A percentile compares a stretch with the other conserved stretches of the same genome.
Evolutionary conservation across 1,139 yeast genomes (phyloP).

Genomic region (Ogataea hybrid): DNA sequence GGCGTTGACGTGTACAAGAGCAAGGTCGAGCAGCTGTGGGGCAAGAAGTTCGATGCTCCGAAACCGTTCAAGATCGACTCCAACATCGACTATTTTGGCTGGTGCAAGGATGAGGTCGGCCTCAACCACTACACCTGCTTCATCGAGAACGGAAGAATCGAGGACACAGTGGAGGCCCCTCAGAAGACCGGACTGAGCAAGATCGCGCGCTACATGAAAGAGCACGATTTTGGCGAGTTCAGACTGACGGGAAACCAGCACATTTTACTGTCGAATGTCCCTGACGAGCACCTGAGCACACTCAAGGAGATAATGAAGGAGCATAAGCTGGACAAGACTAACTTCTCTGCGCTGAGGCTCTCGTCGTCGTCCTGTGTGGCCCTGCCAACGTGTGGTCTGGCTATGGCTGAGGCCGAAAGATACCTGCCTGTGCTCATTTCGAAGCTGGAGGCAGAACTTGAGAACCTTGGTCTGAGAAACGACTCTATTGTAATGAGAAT

Average conservation of each 20-base stretch:
- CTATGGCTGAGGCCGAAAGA: constrained; percentile 98
- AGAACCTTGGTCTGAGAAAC: constrained; percentile 90
- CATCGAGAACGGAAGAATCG: constrained; percentile 96
- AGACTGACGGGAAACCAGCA: constrained; percentile 97
- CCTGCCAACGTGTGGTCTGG: constrained; percentile 97
- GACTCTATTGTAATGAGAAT: constrained; percentile 96
- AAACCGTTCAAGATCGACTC: constrained; percentile 76
- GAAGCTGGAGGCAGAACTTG: constrained; percentile 80
- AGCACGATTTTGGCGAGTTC: constrained; percentile 68
- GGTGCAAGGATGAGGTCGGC: constrained; percentile 89
- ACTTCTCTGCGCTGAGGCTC: constrained; percentile 79
- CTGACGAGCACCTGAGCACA: constrained; percentile 61
- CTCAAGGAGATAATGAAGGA: constrained; percentile 65
- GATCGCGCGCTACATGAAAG: constrained; percentile 66
- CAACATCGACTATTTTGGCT: constrained; percentile 89
- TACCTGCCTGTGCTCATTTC: constrained; percentile 81
- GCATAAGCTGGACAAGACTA: constrained; percentile 81
- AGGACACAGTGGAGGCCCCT: constrained; percentile 85
- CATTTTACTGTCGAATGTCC: constrained; percentile 69
- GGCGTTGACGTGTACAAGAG: constrained; percentile 78
- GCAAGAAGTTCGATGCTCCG: constrained; percentile 68
- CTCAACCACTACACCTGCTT: constrained; percentile 89
- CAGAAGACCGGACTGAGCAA: constrained; percentile 85
- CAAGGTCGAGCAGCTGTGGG: constrained; percentile 82
- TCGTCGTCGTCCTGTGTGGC: constrained; percentile 98